phyloP scores from a whole-genome alignment of 2,329 filamentous ascomycete species.

The Colletotrichum liriopes region DNA sequence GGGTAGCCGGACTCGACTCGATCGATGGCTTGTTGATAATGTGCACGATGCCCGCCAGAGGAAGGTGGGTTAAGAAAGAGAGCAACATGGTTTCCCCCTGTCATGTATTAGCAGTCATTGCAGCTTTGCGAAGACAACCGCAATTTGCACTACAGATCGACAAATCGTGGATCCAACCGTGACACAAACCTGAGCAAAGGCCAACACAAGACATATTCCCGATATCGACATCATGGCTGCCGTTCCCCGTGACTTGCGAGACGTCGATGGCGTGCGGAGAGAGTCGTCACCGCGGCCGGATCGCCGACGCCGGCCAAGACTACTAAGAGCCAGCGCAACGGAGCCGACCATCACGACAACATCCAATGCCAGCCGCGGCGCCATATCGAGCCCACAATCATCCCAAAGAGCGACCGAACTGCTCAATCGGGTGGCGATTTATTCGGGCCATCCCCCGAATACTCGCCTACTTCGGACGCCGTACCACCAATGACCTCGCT shows the following conservation, averaged over 20 bases:
- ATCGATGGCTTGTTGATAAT: conserved; percentile 36
- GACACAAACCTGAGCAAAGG: not conserved
- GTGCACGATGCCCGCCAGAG: conserved; percentile 21
- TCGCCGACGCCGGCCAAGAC: conserved; percentile 64
- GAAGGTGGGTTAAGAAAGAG: not conserved
- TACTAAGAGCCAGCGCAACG: conserved; percentile 70
- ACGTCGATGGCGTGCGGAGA: conserved; percentile 44
- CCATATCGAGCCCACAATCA: conserved; percentile 65
- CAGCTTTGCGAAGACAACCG: conserved; percentile 15
- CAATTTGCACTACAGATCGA: not conserved
- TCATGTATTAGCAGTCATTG: not conserved
- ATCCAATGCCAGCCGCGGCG: conserved; percentile 67
- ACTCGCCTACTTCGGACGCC: conserved; percentile 48
- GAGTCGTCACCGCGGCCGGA: conserved; percentile 59
- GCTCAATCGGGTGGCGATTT: conserved; percentile 68
- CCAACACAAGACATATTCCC: not conserved
- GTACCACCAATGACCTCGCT: conserved; percentile 53
- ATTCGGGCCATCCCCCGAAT: conserved; percentile 51
- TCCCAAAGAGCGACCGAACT: conserved; percentile 69
- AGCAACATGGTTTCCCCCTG: conserved; percentile 10
- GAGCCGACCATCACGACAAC: conserved; percentile 70
- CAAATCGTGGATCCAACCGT: not conserved
- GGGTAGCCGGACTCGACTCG: conserved; percentile 22
- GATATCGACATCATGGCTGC: conserved; percentile 28
- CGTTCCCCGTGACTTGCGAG: conserved; percentile 34